A percentile compares a stretch with the other conserved stretches of the same genome.
Evolutionary conservation across 2,329 filamentous ascomycete genomes (phyloP).

Genomic region (Capronia americana): DNA sequence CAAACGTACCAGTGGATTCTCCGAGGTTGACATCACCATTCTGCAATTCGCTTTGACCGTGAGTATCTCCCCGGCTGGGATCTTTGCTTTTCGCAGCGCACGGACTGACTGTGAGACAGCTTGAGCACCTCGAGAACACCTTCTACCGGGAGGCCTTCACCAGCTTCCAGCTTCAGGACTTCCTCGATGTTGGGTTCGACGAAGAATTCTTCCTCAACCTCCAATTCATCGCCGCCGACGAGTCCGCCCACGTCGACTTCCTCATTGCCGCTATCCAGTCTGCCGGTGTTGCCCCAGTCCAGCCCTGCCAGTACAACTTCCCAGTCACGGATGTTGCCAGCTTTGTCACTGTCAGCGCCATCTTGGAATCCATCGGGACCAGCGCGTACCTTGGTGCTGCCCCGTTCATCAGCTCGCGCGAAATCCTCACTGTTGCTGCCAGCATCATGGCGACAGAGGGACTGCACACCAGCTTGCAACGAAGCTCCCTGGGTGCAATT

Average conservation of each 20-base stretch:
- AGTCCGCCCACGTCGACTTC: slow-evolving; percentile 66
- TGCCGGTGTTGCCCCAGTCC: slow-evolving; percentile 68
- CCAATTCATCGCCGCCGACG: slow-evolving; percentile 66
- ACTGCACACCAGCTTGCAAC: slow-evolving; percentile 75
- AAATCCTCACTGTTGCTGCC: slow-evolving; percentile 69
- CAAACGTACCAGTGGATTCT: slow-evolving; percentile 20
- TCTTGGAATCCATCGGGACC: slow-evolving; percentile 66
- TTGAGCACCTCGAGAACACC: slow-evolving; percentile 75
- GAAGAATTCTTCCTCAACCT: slow-evolving; percentile 64
- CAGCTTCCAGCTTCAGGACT: slow-evolving; percentile 69
- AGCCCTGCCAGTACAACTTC: slow-evolving; percentile 76
- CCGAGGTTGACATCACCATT: slow-evolving; percentile 63
- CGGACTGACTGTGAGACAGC: slow-evolving; percentile 35
- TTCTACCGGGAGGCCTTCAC: slow-evolving; percentile 76
- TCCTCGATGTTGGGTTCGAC: slow-evolving; percentile 66
- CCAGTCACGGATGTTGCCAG: slow-evolving; percentile 56
- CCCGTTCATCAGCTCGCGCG: slow-evolving; percentile 65
- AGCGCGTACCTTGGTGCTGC: slow-evolving; percentile 69
- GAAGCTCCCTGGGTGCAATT: slow-evolving; percentile 62
- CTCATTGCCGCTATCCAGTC: slow-evolving; percentile 67
- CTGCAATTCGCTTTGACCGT: slow-evolving; percentile 56
- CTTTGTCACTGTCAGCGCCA: slow-evolving; percentile 72
- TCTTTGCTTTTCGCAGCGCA: not conserved
- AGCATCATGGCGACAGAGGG: slow-evolving; percentile 73
- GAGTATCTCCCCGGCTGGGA: not conserved